phyloP scores from a whole-genome alignment of 208 protist genomes.

The Leptomonas pyrrhocoris region DNA sequence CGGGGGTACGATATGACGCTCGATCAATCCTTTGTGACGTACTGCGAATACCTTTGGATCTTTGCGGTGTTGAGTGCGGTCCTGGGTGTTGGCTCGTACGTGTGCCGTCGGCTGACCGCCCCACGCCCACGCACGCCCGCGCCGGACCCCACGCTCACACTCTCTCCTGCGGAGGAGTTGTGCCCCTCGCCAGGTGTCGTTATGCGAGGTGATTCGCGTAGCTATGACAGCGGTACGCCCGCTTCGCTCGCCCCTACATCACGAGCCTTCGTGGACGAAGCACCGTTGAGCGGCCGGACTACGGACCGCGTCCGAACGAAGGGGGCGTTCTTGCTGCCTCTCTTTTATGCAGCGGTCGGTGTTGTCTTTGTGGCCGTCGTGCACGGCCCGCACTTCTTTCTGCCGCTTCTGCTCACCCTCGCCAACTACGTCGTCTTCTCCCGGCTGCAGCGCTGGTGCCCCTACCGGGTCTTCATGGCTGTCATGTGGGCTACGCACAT shows the following conservation, averaged over 20 bases:
- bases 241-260: too few relatives aligned
- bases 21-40: neutral
- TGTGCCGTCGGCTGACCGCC: neutral
- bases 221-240: too few relatives aligned
- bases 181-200: neutral
- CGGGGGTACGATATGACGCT: neutral
- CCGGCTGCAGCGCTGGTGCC: constrained; percentile 48
- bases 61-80: neutral
- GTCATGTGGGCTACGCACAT: constrained; percentile 60
- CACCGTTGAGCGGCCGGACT: too few relatives aligned
- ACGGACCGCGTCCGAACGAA: too few relatives aligned
- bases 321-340: too few relatives aligned
- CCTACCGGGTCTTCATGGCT: constrained; percentile 47
- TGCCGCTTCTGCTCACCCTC: constrained; percentile 29
- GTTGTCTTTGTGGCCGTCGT: constrained; percentile 29
- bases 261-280: too few relatives aligned
- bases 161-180: too few relatives aligned
- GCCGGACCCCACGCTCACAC: neutral
- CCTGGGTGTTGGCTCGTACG: neutral
- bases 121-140: neutral
- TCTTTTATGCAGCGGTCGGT: too few relatives aligned
- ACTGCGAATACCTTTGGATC: neutral
- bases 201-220: too few relatives aligned
- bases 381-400: constrained; percentile 39
- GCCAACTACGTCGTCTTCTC: constrained; percentile 47